These are phyloP conservation scores for Moesziomyces sp. DNA, from an alignment of 1,284 basidiomycete genomes.

Conservation along the genomic window DNA sequence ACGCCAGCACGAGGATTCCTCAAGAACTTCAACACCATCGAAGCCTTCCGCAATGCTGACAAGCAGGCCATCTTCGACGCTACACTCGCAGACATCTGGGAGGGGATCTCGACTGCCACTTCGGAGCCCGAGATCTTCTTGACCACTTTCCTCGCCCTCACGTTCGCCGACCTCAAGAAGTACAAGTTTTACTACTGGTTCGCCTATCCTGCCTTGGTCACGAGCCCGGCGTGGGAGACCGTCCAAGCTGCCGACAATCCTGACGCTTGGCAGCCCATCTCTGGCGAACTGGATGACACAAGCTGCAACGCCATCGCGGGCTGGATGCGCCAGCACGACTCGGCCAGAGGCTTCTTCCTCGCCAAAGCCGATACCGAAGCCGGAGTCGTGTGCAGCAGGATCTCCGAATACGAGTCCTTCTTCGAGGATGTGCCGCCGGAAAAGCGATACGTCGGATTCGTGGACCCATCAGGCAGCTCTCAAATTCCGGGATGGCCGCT, in stretches of 20 bases:
- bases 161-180: conserved; percentile 96
- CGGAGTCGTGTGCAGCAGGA: conserved; percentile 12
- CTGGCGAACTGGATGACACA: neutral
- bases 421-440: conserved; percentile 70
- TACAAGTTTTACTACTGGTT: conserved; percentile 99
- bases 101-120: conserved; percentile 12
- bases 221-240: conserved; percentile 72
- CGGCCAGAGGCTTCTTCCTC: conserved; percentile 42
- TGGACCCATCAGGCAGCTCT: conserved; percentile 85
- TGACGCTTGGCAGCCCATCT: conserved; percentile 24
- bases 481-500: conserved; percentile 91
- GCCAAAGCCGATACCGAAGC: conserved; percentile 5
- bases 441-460: conserved; percentile 71
- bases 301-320: conserved; percentile 3
- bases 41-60: conserved; percentile 90
- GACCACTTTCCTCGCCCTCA: conserved; percentile 85
- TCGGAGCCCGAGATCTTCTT: conserved; percentile 68
- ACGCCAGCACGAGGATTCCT: conserved; percentile 75
- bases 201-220: conserved; percentile 88
- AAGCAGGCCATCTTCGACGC: conserved; percentile 80
- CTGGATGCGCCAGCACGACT: conserved; percentile 17
- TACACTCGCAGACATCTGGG: conserved; percentile 39
- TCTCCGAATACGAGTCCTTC: conserved; percentile 67
- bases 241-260: conserved; percentile 69
- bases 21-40: conserved; percentile 88